Evolutionary conservation across 2,329 filamentous ascomycete species (phyloP), one percentile per base, ranked within the genome.

Genomic region (Verticillium klebahnii): DNA sequence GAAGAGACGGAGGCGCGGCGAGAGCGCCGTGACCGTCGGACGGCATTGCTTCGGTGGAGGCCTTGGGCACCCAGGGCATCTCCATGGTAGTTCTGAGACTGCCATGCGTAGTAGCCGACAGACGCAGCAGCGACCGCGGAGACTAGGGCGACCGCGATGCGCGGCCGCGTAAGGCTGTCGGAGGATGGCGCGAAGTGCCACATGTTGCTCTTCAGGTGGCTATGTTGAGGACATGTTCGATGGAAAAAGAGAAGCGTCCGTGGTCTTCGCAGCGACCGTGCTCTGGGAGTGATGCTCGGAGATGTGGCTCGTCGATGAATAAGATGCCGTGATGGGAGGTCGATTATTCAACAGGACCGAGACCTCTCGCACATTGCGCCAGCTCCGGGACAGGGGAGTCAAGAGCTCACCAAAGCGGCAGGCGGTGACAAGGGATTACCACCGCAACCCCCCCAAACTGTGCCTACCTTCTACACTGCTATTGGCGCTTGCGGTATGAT

Each of bases 21-120:
- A 39, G 69, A 71, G 15, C 70, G 72, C 31, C 70, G 71, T 31
- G 74, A 71, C 62, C 84, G 82, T 64, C 88, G 86, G 40, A 91
- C 71, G 12, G 89, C 89, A 73, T 90, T 91, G 70, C 88, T 88
- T 64, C 89, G 80, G 67, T 85, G 88, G 34, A 91, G 75, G 15
- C 74, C 72, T 36, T 70, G 66, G n/a, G 73, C 74, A 11, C 67
- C 69, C 52, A 67, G 11, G 29, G 61, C 57, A 50, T 23, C 12
- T n/a, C 23, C 45, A 52, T 39, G 61, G 37, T 70, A 64, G 67
- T 57, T 66, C 66, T 45, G 67, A 63, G 31, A 65, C 68, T 70
- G 70, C 71, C 87, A 89, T 67, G 86, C 74, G 61, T 85, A 82
- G 70, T 86, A 90, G 61, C 82, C 80, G 60, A 84, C 75, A 57